A percentile compares a stretch with the other conserved stretches of the same genome.
These are phyloP conservation scores for Pseudogymnoascus sp. DNA, from an alignment of 2,329 filamentous ascomycete genomes.

Conservation along the genomic window DNA sequence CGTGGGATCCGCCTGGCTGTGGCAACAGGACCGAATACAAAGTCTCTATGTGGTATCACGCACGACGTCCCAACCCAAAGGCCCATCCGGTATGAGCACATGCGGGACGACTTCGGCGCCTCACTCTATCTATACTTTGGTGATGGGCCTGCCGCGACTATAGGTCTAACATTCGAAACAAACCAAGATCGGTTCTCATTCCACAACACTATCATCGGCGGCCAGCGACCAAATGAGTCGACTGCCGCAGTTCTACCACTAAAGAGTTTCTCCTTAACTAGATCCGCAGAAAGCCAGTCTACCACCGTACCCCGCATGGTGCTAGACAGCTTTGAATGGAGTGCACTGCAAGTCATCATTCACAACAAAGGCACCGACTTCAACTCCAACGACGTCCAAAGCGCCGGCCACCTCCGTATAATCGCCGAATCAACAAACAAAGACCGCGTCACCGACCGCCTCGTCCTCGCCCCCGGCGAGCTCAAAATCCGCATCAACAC, in stretches of 20 bases:
- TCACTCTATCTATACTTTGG: slow-evolving; percentile 53
- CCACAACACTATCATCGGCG: slow-evolving; percentile 66
- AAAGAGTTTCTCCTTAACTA: slow-evolving; percentile 55
- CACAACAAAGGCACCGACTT: slow-evolving; percentile 47
- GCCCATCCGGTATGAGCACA: slow-evolving; percentile 70
- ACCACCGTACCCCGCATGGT: slow-evolving; percentile 9
- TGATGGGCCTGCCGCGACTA: slow-evolving; percentile 42
- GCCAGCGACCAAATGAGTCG: slow-evolving; percentile 40
- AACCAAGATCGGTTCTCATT: slow-evolving; percentile 62
- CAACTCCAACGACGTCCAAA: slow-evolving; percentile 45
- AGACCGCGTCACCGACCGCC: slow-evolving; percentile 71
- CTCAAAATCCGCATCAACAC: slow-evolving; percentile 52
- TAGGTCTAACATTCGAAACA: slow-evolving; percentile 71
- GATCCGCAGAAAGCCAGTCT: slow-evolving; percentile 37
- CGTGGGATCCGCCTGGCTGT: slow-evolving; percentile 72
- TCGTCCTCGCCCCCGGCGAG: slow-evolving; percentile 74
- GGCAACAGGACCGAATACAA: slow-evolving; percentile 67
- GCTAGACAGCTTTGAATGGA: slow-evolving; percentile 46
- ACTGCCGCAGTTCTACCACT: slow-evolving; percentile 64
- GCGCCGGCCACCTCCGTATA: slow-evolving; percentile 66
- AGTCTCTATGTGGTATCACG: slow-evolving; percentile 68
- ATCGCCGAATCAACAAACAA: slow-evolving; percentile 62
- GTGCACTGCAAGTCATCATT: slow-evolving; percentile 64
- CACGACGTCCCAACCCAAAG: slow-evolving; percentile 57
- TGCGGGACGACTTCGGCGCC: slow-evolving; percentile 61